phyloP scores from a whole-genome alignment of 1,284 basidiomycete species.

The Ustilago vetiveriae region DNA sequence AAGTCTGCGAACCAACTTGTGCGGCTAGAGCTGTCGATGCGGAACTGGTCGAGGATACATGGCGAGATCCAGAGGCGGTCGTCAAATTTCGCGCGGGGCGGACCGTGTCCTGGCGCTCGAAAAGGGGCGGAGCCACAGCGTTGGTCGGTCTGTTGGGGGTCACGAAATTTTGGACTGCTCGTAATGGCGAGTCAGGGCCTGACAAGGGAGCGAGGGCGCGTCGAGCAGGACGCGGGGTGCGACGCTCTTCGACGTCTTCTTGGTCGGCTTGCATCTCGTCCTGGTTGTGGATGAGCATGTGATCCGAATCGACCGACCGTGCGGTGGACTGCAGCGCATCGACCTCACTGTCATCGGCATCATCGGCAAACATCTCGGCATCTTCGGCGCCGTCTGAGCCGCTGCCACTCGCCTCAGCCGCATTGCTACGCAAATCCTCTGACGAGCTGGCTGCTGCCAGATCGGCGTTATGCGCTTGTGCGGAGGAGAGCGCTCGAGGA shows the following conservation, averaged over 20 bases:
- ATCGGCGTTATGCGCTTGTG: conserved; percentile 3
- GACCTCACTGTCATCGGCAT: conserved; percentile 48
- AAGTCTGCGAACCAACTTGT: conserved; percentile 26
- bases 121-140: conserved; percentile 31
- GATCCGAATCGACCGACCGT: conserved; percentile 28
- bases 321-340: conserved; percentile 19
- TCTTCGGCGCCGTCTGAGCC: conserved; percentile 63
- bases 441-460: conserved; percentile 42
- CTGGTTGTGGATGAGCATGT: conserved; percentile 4
- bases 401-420: conserved; percentile 54
- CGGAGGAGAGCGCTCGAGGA: conserved; percentile 27
- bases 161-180: conserved; percentile 12
- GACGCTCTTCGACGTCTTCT: conserved; percentile 49
- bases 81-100: conserved; percentile 31
- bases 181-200: conserved; percentile 20
- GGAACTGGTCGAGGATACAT: conserved; percentile 25
- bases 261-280: conserved; percentile 5
- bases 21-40: conserved; percentile 39
- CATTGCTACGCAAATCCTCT: conserved; percentile 46
- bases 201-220: conserved; percentile 48
- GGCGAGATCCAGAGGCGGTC: conserved; percentile 24
- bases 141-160: conserved; percentile 40
- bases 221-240: conserved; percentile 50
- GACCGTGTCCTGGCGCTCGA: conserved; percentile 47
- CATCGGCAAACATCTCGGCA: conserved; percentile 61